Evolutionary conservation across 2,329 filamentous ascomycete species (phyloP), one percentile per base, ranked within the genome.

Genomic region (Sporothrix pseudoabietina): DNA sequence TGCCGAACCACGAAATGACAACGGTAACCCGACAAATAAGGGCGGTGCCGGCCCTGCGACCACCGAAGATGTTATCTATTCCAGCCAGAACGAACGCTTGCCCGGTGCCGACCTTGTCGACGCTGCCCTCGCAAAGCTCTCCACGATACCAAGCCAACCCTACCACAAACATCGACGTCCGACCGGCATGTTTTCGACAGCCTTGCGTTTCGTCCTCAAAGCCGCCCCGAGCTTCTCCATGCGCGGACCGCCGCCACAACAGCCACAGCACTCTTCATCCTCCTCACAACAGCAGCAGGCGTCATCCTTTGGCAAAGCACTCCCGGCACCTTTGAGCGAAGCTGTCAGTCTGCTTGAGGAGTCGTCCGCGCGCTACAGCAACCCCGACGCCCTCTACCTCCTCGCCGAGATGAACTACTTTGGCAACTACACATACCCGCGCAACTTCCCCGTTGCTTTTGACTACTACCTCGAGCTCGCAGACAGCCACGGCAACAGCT

Each of bases 381-480:
- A 94, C 79, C 87, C 93, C 1, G 94, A 99, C 80, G 96, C 96
- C 5, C 88, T 98, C 63, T 97, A 92, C 79, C 85, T 97, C 19
- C 87, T 99, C 32, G 96, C 93, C 22, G 93, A 99, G 80, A 91
- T 99, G 87, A 97, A 97, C 84, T 98, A 98, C 82, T 94, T 96
- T 78, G 96, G 96, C 80, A 98, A 98, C 82, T 97, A 91, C 82
- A 92, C 93, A 30, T 88, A 98, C 78, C 94, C 95, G 1, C 88
- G 91, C 76, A 90, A 98, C 80, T 94, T 97, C 77, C 85, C 88
- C 44, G 86, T 88, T 66, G 93, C 96, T 0, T 97, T 97, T 80
- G 85, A 88, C 76, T 88, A 93, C 83, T 99, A 98, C 82, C 86
- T 92, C 75, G 86, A 90, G 75, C 87, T 99, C 71, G 93, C 95